Evolutionary conservation across 768 basidiomycete species (phyloP).

Genomic region (Leccinum boreale): DNA sequence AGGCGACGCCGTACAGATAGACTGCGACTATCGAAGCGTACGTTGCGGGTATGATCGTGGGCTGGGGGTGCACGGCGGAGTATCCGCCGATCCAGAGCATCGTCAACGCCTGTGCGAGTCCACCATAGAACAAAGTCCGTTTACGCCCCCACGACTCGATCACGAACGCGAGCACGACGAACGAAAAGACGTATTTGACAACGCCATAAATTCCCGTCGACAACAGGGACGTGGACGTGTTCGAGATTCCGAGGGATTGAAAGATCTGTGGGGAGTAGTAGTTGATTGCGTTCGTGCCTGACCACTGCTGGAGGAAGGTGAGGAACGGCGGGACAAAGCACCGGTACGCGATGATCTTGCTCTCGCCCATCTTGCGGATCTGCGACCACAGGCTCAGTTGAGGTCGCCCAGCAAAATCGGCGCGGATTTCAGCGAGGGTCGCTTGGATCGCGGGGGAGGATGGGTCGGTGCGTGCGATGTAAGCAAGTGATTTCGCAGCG

Average conservation of each 20-base stretch:
- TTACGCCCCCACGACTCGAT: slow-evolving; percentile 41
- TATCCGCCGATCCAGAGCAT: slow-evolving; percentile 39
- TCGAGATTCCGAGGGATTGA: slow-evolving; percentile 32
- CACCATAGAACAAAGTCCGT: slow-evolving; percentile 34
- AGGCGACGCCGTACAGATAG: slow-evolving; percentile 37
- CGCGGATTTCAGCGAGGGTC: slow-evolving; percentile 35
- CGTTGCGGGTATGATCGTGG: slow-evolving; percentile 24
- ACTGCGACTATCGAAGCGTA: slow-evolving; percentile 36
- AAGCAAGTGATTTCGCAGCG: slow-evolving; percentile 31
- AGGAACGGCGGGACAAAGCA: slow-evolving; percentile 33
- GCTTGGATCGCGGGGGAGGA: slow-evolving; percentile 27
- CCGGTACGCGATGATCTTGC: slow-evolving; percentile 24
- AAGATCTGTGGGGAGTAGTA: slow-evolving; percentile 40
- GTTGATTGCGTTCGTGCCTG: slow-evolving; percentile 42
- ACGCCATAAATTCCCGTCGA: slow-evolving; percentile 42
- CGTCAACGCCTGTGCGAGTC: slow-evolving; percentile 32
- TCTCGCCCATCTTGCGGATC: slow-evolving; percentile 34
- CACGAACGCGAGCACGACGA: slow-evolving; percentile 33
- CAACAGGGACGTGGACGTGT: slow-evolving; percentile 31
- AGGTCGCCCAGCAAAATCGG: slow-evolving; percentile 33
- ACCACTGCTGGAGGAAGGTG: slow-evolving; percentile 39
- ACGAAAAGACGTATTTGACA: slow-evolving; percentile 35
- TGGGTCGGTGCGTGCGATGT: slow-evolving; percentile 22
- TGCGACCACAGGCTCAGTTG: slow-evolving; percentile 25
- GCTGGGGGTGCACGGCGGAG: slow-evolving; percentile 28